Evolutionary conservation across 192 early-diverging fungal species (phyloP), one percentile per base, ranked within the genome.

Genomic region (Backusella tuberculispora): DNA sequence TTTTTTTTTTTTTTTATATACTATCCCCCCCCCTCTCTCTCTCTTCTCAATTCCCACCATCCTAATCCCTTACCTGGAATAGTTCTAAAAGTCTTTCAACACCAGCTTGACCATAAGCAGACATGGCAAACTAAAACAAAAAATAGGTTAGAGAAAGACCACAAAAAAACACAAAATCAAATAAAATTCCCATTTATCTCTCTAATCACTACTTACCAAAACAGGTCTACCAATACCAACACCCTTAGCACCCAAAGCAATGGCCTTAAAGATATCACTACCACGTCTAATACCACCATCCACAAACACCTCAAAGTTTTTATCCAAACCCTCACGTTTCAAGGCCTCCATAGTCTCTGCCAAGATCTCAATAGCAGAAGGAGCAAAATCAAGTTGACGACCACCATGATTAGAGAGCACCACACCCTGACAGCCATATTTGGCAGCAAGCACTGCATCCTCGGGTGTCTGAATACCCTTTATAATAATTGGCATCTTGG

Each of bases 381-480:
- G 66, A 21, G 82, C 84, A 78, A 86, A 86, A 74, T 99, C 98
- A 63, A 99, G 81, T 81, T 99, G 98, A 6, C 98, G 86, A 19
- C 98, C 98, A 64, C 97, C 98, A 77, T 99, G 98, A 80, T 99
- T 99, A 47, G 93, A 95, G 15, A 99, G 84, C 21, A 98, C 90
- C 50, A 99, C 90, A 53, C 93, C 98, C 19, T 88, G 87, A 66
- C 91, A 88, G 8, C 96, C 97, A 69, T 87, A 71, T 53, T 90
- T 63, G 41, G 91, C 92, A 3, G 98, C 97, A 64, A 94, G 73
- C 8, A 91, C 85, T 38, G 98, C 96, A 84, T 99, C 98, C 44
- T 95, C 95, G 26, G 87, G 93, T 9, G 90, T 92, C 76, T 97
- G 86, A 12, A 99, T 85, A 65, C 98, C 98, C 83, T 99, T 99